Conservation (phyloP, 2,329 filamentous ascomycete genomes). For the Colletotrichum sp. region DNA sequence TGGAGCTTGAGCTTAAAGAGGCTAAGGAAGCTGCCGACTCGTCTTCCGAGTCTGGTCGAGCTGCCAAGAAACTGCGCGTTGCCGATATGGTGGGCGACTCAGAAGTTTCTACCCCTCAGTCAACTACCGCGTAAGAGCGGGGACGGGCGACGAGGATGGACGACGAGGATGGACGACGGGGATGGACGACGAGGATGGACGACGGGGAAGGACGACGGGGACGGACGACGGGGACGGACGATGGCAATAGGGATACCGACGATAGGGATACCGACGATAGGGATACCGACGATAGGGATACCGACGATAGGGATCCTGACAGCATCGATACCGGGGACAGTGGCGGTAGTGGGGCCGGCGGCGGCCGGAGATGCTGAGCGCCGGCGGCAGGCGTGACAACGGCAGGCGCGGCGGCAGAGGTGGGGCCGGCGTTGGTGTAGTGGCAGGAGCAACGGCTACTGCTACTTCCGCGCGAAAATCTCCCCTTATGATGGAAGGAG, state of each 20-base stretch:
- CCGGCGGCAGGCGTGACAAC: background rate
- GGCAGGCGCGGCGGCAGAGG: background rate
- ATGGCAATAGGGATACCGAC: background rate
- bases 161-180: background rate
- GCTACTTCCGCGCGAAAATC: background rate
- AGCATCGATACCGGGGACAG: background rate
- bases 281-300: background rate
- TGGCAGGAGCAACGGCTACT: background rate
- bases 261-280: background rate
- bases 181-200: background rate
- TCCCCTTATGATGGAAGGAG: background rate
- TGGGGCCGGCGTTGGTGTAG: background rate
- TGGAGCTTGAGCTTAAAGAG: conserved; percentile 64
- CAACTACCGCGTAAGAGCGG: background rate
- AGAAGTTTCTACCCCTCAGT: conserved; percentile 19
- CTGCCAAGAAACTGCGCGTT: conserved; percentile 19
- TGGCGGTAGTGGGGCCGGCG: background rate
- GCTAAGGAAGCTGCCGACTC: conserved; percentile 11
- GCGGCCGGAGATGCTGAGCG: too few relatives aligned
- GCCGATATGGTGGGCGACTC: conserved; percentile 6
- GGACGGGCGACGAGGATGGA: background rate
- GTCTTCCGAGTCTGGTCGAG: conserved; percentile 6
- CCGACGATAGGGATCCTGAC: background rate
- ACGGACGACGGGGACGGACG: background rate
- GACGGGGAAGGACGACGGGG: background rate